These are phyloP conservation scores for Sphaerulina populicola DNA, from an alignment of 2,329 filamentous ascomycete genomes.

Conservation along the genomic window DNA sequence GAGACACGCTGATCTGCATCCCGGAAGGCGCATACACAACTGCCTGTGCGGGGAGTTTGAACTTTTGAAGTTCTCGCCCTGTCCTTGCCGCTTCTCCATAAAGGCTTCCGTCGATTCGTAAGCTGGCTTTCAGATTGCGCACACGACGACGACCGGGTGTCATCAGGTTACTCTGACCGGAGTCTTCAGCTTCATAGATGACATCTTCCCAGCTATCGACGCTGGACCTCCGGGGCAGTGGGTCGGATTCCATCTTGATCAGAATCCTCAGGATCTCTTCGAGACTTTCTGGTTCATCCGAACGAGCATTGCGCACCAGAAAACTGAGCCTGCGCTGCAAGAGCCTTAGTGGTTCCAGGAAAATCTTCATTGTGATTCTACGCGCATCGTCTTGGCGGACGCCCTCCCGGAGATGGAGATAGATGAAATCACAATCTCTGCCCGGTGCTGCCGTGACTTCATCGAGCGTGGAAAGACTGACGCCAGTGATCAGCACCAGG, in stretches of 20 bases:
- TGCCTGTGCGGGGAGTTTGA: slow-evolving; percentile 72
- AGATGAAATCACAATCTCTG: slow-evolving; percentile 86
- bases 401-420: slow-evolving; percentile 61
- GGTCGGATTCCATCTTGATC: slow-evolving; percentile 61
- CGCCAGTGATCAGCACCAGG: slow-evolving; percentile 71
- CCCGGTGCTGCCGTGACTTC: slow-evolving; percentile 88
- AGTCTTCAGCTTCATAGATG: slow-evolving; percentile 36
- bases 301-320: slow-evolving; percentile 69
- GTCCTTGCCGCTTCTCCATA: slow-evolving; percentile 40
- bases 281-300: slow-evolving; percentile 59
- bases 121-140: slow-evolving; percentile 48
- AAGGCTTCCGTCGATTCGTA: slow-evolving; percentile 56
- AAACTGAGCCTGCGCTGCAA: slow-evolving; percentile 78
- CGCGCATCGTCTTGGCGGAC: slow-evolving; percentile 57
- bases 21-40: slow-evolving; percentile 77
- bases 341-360: slow-evolving; percentile 76
- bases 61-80: slow-evolving; percentile 53
- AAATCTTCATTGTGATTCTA: slow-evolving; percentile 81
- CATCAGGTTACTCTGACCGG: slow-evolving; percentile 41
- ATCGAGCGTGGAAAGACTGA: slow-evolving; percentile 65
- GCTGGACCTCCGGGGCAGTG: slow-evolving; percentile 57
- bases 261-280: slow-evolving; percentile 64
- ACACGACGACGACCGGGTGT: slow-evolving; percentile 33
- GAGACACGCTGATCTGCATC: slow-evolving; percentile 68
- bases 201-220: slow-evolving; percentile 89